These are phyloP conservation scores for Pleurostoma richardsiae DNA, from an alignment of 2,329 filamentous ascomycete species.

Conservation along the genomic window DNA sequence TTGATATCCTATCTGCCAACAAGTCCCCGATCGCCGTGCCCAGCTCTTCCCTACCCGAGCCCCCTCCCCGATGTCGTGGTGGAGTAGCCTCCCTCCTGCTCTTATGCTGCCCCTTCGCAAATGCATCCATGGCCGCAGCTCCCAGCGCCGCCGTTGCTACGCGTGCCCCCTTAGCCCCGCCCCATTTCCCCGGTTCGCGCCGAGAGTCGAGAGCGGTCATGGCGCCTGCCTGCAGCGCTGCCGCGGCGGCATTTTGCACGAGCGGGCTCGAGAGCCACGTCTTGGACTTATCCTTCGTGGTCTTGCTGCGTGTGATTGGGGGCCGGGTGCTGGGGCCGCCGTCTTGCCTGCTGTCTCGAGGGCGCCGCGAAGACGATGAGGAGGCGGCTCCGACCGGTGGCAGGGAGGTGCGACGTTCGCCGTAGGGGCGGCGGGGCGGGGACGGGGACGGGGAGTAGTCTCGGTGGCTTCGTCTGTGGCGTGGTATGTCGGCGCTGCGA, in stretches of 20 bases:
- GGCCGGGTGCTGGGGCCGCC: neutral
- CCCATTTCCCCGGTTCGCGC: constrained; percentile 14
- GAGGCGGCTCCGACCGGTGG: no score
- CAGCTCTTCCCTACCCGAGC: no score
- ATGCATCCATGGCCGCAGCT: constrained; percentile 14
- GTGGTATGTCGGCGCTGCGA: no score
- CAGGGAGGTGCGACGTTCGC: neutral
- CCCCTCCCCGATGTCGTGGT: no score
- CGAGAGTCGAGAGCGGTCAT: constrained; percentile 13
- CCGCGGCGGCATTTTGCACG: constrained; percentile 16
- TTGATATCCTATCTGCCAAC: no score
- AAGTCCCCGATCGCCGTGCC: no score
- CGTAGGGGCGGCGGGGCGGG: neutral
- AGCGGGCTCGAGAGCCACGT: constrained; percentile 8
- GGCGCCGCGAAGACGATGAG: no score
- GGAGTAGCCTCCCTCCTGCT: no score
- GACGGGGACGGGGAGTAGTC: constrained; percentile 4
- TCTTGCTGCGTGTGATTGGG: constrained; percentile 9
- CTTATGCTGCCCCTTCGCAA: constrained; percentile 1
- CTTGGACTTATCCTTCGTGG: constrained; percentile 4
- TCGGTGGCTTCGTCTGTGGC: neutral
- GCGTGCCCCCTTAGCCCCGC: constrained; percentile 13
- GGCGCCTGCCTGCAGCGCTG: constrained; percentile 15
- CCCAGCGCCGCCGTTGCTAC: constrained; percentile 17
- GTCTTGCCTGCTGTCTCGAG: neutral